Conservation (phyloP, 352 stramenopile genomes). For the Pythium coloratum region DNA sequence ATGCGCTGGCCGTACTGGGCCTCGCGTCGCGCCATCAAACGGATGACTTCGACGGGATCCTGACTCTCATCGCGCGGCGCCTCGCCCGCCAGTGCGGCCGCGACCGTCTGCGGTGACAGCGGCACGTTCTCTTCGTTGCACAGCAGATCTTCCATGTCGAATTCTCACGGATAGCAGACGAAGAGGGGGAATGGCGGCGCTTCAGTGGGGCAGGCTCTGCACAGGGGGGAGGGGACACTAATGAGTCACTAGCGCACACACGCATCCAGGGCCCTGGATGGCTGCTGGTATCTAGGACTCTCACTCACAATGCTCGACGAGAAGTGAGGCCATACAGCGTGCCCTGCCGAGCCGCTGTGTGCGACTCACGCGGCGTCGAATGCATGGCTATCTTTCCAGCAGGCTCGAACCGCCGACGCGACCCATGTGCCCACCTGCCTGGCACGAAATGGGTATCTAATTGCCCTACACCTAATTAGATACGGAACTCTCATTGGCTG, state of each 20-base stretch:
- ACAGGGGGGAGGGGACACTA: neutral
- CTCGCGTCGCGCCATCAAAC: conserved; percentile 32
- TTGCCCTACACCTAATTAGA: conserved; percentile 21
- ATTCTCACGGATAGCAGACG: neutral
- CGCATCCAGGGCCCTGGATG: too few relatives aligned
- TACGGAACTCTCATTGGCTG: conserved; percentile 9
- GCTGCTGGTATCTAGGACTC: neutral
- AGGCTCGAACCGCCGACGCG: conserved; percentile 20
- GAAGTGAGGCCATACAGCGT: conserved; percentile 28
- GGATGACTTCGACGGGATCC: conserved; percentile 29
- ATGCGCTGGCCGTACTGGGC: conserved; percentile 27
- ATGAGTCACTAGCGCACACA: conserved; percentile 2
- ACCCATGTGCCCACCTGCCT: conserved; percentile 11
- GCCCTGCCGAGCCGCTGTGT: neutral
- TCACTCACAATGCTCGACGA: conserved; percentile 33
- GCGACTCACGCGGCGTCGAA: conserved; percentile 24
- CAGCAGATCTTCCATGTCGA: conserved; percentile 32
- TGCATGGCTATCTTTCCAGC: conserved; percentile 42
- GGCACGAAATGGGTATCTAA: conserved; percentile 22
- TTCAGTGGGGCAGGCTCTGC: conserved; percentile 6
- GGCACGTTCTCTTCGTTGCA: conserved; percentile 35
- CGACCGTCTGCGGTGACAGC: conserved; percentile 8
- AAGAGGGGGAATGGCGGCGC: neutral
- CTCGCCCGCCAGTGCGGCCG: neutral
- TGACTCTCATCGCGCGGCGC: neutral